phyloP scores from a whole-genome alignment of 2,329 filamentous ascomycete genomes.

The Sporothrix sp. region DNA sequence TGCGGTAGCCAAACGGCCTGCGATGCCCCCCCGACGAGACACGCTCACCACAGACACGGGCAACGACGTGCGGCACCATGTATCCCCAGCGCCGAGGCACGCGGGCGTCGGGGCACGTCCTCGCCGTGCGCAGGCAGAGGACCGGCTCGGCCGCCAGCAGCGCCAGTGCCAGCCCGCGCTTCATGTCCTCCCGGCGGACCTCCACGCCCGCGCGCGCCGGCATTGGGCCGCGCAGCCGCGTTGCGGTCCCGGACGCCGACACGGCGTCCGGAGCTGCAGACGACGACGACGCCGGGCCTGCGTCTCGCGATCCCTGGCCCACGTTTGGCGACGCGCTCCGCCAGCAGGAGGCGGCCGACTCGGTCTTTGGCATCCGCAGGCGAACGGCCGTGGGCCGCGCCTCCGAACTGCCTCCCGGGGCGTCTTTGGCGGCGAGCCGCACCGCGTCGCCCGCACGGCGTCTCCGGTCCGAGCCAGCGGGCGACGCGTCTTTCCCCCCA shows the following conservation, averaged over 20 bases:
- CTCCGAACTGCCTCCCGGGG: background rate
- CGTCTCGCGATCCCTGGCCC: background rate
- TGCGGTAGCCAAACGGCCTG: too few relatives aligned
- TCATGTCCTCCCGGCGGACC: background rate
- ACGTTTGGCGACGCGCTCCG: background rate
- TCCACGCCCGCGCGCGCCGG: background rate
- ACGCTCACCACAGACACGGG: background rate
- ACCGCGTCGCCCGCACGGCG: background rate
- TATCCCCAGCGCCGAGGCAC: background rate
- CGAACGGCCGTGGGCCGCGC: background rate
- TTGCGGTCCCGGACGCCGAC: too few relatives aligned
- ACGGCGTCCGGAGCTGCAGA: too few relatives aligned
- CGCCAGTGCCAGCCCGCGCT: background rate
- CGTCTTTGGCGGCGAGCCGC: background rate
- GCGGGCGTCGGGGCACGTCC: background rate
- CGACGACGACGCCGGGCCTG: too few relatives aligned
- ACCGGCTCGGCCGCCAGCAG: slow-evolving; percentile 6
- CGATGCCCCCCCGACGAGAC: too few relatives aligned
- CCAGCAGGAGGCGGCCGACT: background rate
- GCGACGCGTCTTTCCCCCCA: too few relatives aligned
- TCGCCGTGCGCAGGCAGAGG: background rate
- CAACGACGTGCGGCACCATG: background rate
- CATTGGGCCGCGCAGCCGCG: background rate
- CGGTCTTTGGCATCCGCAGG: background rate
- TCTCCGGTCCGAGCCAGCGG: slow-evolving; percentile 9